Conservation (phyloP, 2,329 filamentous ascomycete genomes). For the Colletotrichum cuscutae region DNA sequence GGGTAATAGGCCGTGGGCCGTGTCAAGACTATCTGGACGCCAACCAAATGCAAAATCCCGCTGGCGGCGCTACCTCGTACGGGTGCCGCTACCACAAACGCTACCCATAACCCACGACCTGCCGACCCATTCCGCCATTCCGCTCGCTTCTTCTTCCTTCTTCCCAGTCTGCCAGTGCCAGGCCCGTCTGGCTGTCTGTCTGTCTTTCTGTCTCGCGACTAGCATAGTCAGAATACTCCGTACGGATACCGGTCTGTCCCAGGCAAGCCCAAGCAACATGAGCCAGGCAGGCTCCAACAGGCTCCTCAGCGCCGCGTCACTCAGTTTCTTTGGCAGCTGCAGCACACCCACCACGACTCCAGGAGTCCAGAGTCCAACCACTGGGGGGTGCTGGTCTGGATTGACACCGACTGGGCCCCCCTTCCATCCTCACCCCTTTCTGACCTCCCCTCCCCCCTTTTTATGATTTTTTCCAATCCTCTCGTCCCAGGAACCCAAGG, state of each 20-base stretch:
- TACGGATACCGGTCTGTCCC: neutral
- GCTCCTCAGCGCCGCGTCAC: conserved; percentile 7
- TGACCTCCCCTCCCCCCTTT: conserved; percentile 1
- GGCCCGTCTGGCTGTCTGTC: too few relatives aligned
- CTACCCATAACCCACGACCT: conserved; percentile 24
- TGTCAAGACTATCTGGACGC: conserved; percentile 9
- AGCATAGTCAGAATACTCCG: too few relatives aligned
- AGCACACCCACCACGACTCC: conserved; percentile 6
- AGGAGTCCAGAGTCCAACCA: conserved; percentile 7
- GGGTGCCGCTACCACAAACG: conserved; percentile 23
- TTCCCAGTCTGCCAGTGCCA: neutral
- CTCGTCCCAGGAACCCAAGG: conserved; percentile 11
- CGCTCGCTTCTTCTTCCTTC: conserved; percentile 24
- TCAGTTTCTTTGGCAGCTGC: conserved; percentile 26
- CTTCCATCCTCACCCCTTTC: conserved; percentile 2
- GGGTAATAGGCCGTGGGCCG: conserved; percentile 16
- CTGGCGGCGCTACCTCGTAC: conserved; percentile 21
- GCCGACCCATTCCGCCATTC: conserved; percentile 24
- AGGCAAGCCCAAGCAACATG: neutral
- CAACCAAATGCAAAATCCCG: conserved; percentile 30
- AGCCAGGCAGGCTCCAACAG: neutral
- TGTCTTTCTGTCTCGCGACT: too few relatives aligned
- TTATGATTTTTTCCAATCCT: conserved; percentile 25
- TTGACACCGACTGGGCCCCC: conserved; percentile 9
- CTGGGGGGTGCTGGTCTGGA: conserved; percentile 20